These are phyloP conservation scores for Heritiera littoralis DNA, from an alignment of 345 rosid species.

Conservation along the genomic window DNA sequence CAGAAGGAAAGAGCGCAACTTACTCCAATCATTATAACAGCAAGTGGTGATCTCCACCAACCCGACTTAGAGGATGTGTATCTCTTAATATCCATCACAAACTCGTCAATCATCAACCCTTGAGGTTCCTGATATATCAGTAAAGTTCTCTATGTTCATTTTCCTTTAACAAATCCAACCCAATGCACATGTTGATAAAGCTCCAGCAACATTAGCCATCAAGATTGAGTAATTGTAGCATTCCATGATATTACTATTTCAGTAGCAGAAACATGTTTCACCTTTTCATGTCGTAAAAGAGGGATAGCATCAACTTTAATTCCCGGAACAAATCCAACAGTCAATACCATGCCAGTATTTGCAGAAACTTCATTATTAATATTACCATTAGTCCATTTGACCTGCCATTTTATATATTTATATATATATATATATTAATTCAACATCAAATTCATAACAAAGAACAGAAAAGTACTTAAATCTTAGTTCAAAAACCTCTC, in stretches of 20 bases:
- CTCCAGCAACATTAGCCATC: no score
- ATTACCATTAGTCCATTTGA: slow-evolving; percentile 26
- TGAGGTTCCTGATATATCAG: slow-evolving; percentile 38
- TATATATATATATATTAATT: background rate
- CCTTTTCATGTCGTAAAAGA: slow-evolving; percentile 35
- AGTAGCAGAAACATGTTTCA: slow-evolving; percentile 19
- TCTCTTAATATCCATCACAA: slow-evolving; percentile 59
- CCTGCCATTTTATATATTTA: slow-evolving; percentile 34
- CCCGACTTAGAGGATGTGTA: slow-evolving; percentile 56
- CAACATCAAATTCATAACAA: background rate
- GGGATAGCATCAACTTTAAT: slow-evolving; percentile 73
- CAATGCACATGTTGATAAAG: background rate
- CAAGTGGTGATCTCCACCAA: slow-evolving; percentile 52
- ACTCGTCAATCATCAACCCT: slow-evolving; percentile 40
- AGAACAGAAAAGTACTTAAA: slow-evolving; percentile 1
- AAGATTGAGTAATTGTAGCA: background rate
- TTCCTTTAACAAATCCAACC: slow-evolving; percentile 12
- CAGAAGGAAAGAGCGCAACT: slow-evolving; percentile 20
- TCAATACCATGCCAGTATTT: slow-evolving; percentile 49
- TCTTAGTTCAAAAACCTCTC: slow-evolving; percentile 52
- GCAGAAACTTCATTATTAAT: slow-evolving; percentile 7
- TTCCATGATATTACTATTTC: background rate
- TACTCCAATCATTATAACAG: slow-evolving; percentile 77
- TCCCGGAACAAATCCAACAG: slow-evolving; percentile 84
- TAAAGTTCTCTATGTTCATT: slow-evolving; percentile 15